Evolutionary conservation across 768 basidiomycete genomes (phyloP), one percentile per base, ranked within the genome.

Genomic region (Rhizopogon vesiculosus): DNA sequence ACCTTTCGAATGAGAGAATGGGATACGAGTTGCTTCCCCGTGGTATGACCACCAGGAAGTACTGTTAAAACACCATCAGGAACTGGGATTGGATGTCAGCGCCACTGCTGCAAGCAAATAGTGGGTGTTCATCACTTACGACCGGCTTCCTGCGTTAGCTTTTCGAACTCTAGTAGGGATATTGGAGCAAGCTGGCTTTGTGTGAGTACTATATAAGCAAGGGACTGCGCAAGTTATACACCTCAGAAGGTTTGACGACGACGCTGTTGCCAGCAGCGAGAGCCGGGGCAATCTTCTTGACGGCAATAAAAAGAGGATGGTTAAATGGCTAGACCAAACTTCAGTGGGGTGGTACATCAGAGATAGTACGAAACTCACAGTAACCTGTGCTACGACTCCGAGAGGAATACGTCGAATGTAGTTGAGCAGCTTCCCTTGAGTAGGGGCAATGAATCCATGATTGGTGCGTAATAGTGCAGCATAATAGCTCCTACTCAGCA

Each of bases 361-460:
- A 5, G 28, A 15, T 8, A 43, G 31, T 6, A 28, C 16, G 29
- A 41, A 8, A 49, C 56, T 66, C 55, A 90, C 91, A 13, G 89
- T 93, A 25, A 94, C 89, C 66, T 93, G 91, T 1, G 86, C 91
- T 40, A 92, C 89, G n/a, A 93, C 91, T 10, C 92, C 92, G 0
- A 94, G 78, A 0, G 92, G 91, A 10, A 91, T 76, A 13, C 92
- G 80, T 48, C 83, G 80, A 5, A 93, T 85, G 66, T 89, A 86
- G 63, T 93, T 93, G 38, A 93, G 71, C 40, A 93, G 67, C 52
- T 81, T 83, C 0, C 92, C 92, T 61, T 91, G 86, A 0, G 89
- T 89, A 2, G 91, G 92, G 13, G 87, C 83, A 16, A 92, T 77
- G 58, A 83, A 86, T 15, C 69, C 74, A 65, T 86, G 83, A 43